Base-by-base conservation (phyloP, 371 early-diverging fungal genomes). In the Rhizopus delemar region DNA sequence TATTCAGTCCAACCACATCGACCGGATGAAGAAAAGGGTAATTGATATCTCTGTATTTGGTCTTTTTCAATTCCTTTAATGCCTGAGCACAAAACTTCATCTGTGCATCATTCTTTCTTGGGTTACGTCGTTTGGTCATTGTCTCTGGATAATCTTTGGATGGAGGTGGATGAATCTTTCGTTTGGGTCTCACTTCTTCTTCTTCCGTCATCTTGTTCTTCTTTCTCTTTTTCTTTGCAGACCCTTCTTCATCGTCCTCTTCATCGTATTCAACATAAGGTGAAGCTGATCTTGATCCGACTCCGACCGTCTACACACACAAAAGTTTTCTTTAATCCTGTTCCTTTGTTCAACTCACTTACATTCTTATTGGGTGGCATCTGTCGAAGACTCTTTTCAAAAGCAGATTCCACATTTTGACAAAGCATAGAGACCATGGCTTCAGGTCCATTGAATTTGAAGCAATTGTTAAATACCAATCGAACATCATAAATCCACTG, bases 21-120 rank as follows among this genome's bases (percentile, higher is more conserved):
- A 99, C 99, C 4, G 99, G 99, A 41, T 75, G 75, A 50, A 91
- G 75, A 65, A 98, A 98, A 50, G 92, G 93, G 57, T 78, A 86
- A 34, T 86, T 83, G 58, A 90, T 86, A 53, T 87, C 82, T 50
- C 81, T 71, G 65, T 91, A 83, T 56, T 82, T 78, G 68, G 84
- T 86, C 59, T 94, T 93, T 63, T 81, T 77, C 41, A 97, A 71
- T 64, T 98, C 98, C 33, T 81, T 78, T 31, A 91, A 56, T 36
- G 94, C 77, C 38, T 75, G 71, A 32, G 68, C 65, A 71, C 95
- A 95, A 53, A 85, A 87, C 38, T 81, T 84, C 68, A 90, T 78
- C 61, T 89, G 87, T 8, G 72, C 68, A 53, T 88, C 86, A 12
- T 80, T 73, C 43, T 88, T 85, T 39, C 72, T 63, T 9, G 76